These are phyloP conservation scores for Solanum hybrid DNA, from an alignment of 305 asterid genomes.

Conservation along the genomic window DNA sequence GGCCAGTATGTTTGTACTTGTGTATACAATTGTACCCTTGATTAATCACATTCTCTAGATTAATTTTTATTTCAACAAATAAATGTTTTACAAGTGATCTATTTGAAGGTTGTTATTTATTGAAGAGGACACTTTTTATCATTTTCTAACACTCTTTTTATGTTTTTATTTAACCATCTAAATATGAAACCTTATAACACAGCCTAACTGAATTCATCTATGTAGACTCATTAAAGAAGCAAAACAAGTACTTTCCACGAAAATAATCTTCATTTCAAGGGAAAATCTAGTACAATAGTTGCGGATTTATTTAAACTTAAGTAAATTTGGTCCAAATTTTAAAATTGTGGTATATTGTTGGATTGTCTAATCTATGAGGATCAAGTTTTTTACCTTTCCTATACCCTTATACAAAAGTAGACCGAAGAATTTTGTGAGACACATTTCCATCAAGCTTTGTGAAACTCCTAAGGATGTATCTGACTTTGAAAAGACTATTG, in stretches of 20 bases:
- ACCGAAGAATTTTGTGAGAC: not conserved
- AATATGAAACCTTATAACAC: not conserved
- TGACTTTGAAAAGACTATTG: not conserved
- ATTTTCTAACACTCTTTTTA: too few species aligned
- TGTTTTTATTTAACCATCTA: too few species aligned
- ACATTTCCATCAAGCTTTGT: not conserved
- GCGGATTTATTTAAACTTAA: not conserved
- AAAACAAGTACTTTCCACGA: not conserved
- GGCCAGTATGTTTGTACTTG: conserved; percentile 2
- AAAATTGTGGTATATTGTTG: not conserved
- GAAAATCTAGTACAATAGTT: not conserved
- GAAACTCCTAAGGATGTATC: not conserved
- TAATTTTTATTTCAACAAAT: not conserved
- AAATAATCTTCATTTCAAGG: not conserved
- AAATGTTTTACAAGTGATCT: not conserved
- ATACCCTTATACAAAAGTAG: not conserved
- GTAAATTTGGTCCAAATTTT: not conserved
- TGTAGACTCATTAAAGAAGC: not conserved
- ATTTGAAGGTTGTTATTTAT: not conserved
- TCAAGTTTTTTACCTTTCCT: not conserved
- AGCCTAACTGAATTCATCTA: not conserved
- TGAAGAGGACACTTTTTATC: not conserved
- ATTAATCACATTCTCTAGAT: not conserved
- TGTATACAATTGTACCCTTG: not conserved
- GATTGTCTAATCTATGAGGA: not conserved